Base-by-base conservation (phyloP, 306 rosid genomes). In the Trichosanthes cucumerina region DNA sequence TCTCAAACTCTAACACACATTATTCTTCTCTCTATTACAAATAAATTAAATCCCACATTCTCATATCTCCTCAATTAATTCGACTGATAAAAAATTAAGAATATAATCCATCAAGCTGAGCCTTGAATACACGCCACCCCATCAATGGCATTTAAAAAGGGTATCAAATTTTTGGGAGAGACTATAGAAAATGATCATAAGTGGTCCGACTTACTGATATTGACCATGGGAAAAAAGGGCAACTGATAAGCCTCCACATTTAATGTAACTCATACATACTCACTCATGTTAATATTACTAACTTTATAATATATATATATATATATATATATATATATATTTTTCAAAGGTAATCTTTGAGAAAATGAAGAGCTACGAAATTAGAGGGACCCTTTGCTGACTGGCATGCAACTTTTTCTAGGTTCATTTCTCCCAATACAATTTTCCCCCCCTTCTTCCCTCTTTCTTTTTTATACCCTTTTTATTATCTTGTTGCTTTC, bases 191-290 rank as follows among this genome's bases (percentile, higher is more conserved):
- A 46, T 47, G 80, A 79, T n/a, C n/a, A n/a, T 80, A 77, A 74
- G 95, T 91, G 92, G 94, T 86, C 96, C 95, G 87, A 83, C 66
- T 77, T 84, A 80, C 34, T 84, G 94, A 90, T 89, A n/a, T n/a
- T n/a, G 87, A 84, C 74, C 88, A 90, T 82, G 80, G 69, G 31
- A 19, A 74, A 19, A 74, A 65, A 79, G 53, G 77, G 77, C 78
- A 60, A 76, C 77, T 76, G 85, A 52, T 76, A 63, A 75, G 79
- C 68, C 31, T 41, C 14, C 47, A 74, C 18, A 70, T 70, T 72
- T 69, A 43, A 70, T 70, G 56, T 47, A 70, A 43, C 38, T 70
- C 57, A 70, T 44, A n/a, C n/a, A n/a, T n/a, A n/a, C n/a, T n/a
- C n/a, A n/a, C n/a, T n/a, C n/a, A n/a, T n/a, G n/a, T n/a, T n/a